Percentiles rank a stretch among this genome's conserved stretches.
Evolutionary conservation across 1,284 basidiomycete genomes (phyloP).

Genomic region (Ustilago crameri): DNA sequence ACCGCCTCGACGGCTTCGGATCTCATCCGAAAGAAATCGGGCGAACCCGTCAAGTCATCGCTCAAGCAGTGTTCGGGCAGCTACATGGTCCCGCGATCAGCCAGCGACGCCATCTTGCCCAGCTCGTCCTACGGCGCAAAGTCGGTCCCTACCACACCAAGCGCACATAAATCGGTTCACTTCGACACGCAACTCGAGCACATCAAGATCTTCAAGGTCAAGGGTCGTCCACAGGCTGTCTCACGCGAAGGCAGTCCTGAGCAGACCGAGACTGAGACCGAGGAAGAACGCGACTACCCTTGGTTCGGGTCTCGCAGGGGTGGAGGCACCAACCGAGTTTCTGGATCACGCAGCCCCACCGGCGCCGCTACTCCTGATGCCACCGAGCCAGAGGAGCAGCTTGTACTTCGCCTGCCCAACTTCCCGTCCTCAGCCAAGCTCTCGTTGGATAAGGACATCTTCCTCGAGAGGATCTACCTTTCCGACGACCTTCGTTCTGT

Average conservation of each 20-base stretch:
- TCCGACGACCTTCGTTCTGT: slow-evolving; percentile 75
- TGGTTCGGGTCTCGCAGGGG: slow-evolving; percentile 49
- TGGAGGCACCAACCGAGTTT: slow-evolving; percentile 19
- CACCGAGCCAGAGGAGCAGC: slow-evolving; percentile 55
- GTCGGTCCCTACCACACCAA: slow-evolving; percentile 73
- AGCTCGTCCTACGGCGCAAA: slow-evolving; percentile 49
- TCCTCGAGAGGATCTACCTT: slow-evolving; percentile 73
- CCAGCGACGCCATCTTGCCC: slow-evolving; percentile 70
- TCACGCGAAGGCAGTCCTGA: slow-evolving; percentile 89
- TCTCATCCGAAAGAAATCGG: slow-evolving; percentile 86
- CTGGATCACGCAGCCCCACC: slow-evolving; percentile 29
- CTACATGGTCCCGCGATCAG: slow-evolving; percentile 60
- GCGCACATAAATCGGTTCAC: slow-evolving; percentile 82
- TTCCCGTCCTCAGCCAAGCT: slow-evolving; percentile 70
- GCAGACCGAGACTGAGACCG: slow-evolving; percentile 83
- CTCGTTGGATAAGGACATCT: slow-evolving; percentile 70
- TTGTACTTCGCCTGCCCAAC: slow-evolving; percentile 72
- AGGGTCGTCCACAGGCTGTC: slow-evolving; percentile 92
- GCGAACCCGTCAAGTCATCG: slow-evolving; percentile 89
- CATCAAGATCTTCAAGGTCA: slow-evolving; percentile 90
- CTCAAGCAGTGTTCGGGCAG: slow-evolving; percentile 76
- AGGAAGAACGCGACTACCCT: slow-evolving; percentile 69
- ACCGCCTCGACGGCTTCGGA: slow-evolving; percentile 44
- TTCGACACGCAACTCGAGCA: slow-evolving; percentile 88
- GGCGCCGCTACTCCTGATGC: slow-evolving; percentile 28